Evolutionary conservation across 495 filamentous ascomycete genomes (phyloP).

Genomic region (Penicillium waksmanii): DNA sequence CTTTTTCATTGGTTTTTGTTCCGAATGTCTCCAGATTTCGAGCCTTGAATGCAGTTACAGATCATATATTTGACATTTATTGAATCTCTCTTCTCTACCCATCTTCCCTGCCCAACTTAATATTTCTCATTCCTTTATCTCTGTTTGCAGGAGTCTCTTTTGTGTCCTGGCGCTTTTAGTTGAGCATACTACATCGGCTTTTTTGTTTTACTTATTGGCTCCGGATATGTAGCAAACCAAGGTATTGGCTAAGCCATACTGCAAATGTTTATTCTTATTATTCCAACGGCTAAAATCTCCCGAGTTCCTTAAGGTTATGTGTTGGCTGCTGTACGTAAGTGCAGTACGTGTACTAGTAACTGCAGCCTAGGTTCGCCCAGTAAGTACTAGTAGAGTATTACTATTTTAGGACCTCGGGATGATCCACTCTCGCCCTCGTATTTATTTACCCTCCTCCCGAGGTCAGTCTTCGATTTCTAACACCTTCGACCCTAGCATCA

Average conservation of each 20-base stretch:
- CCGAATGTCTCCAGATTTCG: conserved; percentile 7
- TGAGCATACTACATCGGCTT: too few species aligned
- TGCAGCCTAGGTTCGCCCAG: neutral
- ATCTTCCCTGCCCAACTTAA: neutral
- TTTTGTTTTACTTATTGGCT: neutral
- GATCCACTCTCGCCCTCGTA: too few species aligned
- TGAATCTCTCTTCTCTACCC: neutral
- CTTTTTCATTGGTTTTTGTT: conserved; percentile 14
- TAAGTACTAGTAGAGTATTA: neutral
- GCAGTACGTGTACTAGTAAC: neutral
- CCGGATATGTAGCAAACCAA: neutral
- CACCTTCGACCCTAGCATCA: neutral
- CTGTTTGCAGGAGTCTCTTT: too few species aligned
- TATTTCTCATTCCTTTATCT: neutral
- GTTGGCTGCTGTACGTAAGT: neutral
- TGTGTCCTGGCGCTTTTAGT: too few species aligned
- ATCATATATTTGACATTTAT: conserved; percentile 6
- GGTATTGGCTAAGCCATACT: neutral
- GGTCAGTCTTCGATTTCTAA: neutral
- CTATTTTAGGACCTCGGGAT: too few species aligned
- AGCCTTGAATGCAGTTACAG: conserved; percentile 3
- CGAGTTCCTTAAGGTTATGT: neutral
- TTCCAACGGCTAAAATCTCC: too few species aligned
- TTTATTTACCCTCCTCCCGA: neutral
- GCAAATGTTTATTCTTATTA: neutral